Evolutionary conservation across 75 land plant species (phyloP), one percentile per base, ranked within the genome.

Genomic region (Chamaecyparis obtusa): DNA sequence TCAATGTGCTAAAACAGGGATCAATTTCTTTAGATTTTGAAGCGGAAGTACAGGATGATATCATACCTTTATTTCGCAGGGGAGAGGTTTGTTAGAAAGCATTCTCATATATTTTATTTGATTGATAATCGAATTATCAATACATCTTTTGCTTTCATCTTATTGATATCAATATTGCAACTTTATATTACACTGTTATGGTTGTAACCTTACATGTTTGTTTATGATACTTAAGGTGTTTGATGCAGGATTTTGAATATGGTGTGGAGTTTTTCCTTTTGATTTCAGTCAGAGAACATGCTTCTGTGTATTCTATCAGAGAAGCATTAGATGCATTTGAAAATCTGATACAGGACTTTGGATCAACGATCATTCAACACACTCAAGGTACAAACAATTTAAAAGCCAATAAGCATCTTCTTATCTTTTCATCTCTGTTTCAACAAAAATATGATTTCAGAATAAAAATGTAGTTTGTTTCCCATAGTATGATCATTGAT

Each of bases 31-130:
- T 93, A 67, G 97, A 96, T 90, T 98, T 86, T 86, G 97, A 94
- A 88, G 93, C 99, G 32, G 99, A 98, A 88, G 99, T 98, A 33
- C 93, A 94, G 87, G 99, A 98, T 90, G 99, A 95, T 78, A 93
- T 98, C 36, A 89, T 94, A 64, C 90, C 92, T 30, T 90, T 98
- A 85, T 98, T 98, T 89, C 94, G 97, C 35, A 95, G 97, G 86
- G 99, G 99, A 89, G 99, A 98, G 95, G 99, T 98, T 77, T 48
- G 87, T 51, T 51, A 54, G 85, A 84, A 83, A 54, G 60, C 60
- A 51, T 13, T 84, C 39, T 51, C 35, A 84, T 55, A 46, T 30
- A 17, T 30, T 84, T 43, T 46, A 84, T 54, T 84, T 54, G 85
- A 11, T 33, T 54, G 30, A 30, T 80, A 80, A 43, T 80, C 44